phyloP scores from a whole-genome alignment of 345 rosid species.

The Diplotaxis tenuifolia region DNA sequence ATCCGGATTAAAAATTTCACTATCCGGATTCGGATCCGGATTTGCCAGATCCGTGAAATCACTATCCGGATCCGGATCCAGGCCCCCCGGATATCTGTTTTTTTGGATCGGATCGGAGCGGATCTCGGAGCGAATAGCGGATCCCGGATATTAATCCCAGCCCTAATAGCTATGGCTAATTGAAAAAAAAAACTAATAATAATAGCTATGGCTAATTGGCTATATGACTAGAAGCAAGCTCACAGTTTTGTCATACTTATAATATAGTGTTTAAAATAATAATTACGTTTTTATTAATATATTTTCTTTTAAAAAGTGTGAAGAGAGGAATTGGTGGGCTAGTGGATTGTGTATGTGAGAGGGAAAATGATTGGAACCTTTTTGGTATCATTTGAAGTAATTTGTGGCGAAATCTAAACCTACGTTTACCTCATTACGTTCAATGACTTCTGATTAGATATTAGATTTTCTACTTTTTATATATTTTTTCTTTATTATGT shows the following conservation, averaged over 20 bases:
- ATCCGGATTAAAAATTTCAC: too few relatives aligned
- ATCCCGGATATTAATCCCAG: too few relatives aligned
- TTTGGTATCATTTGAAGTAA: slow-evolving; percentile 50
- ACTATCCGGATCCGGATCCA: too few relatives aligned
- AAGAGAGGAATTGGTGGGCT: slow-evolving; percentile 23
- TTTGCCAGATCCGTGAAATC: too few relatives aligned
- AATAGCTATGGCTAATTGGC: slow-evolving; percentile 19
- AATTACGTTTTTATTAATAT: neutral
- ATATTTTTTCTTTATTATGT: neutral
- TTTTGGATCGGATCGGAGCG: too few relatives aligned
- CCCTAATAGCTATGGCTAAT: too few relatives aligned
- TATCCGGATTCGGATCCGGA: too few relatives aligned
- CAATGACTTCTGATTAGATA: slow-evolving; percentile 47
- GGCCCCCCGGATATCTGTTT: too few relatives aligned
- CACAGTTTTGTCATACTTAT: neutral
- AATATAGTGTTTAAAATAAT: neutral
- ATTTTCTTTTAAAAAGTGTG: neutral
- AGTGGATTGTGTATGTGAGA: slow-evolving; percentile 37
- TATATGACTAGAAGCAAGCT: neutral
- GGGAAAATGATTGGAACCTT: slow-evolving; percentile 49
- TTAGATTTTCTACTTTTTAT: neutral
- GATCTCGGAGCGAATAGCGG: too few relatives aligned
- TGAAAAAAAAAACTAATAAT: too few relatives aligned
- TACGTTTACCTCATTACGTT: slow-evolving; percentile 61
- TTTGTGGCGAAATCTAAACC: slow-evolving; percentile 56